Conservation (phyloP, 345 rosid species). For the Populus simonii region DNA sequence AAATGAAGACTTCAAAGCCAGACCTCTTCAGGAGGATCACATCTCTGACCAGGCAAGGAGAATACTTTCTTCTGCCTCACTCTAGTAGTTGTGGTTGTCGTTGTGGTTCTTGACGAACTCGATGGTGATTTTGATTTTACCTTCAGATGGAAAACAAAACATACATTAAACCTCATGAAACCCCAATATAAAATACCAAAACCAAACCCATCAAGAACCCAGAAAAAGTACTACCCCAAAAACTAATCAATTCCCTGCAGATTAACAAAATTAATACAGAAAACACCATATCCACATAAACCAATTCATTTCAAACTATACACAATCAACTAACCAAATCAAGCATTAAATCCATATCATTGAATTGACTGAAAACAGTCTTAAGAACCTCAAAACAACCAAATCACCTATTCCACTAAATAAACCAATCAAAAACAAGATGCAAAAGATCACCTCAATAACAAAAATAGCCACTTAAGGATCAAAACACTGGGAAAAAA, state of each 20-base stretch:
- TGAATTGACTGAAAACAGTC: background rate
- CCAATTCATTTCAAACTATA: background rate
- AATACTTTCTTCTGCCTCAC: conserved; percentile 86
- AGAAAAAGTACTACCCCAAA: background rate
- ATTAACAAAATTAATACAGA: background rate
- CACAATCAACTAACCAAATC: background rate
- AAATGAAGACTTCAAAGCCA: conserved; percentile 6
- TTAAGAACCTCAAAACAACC: background rate
- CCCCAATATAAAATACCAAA: background rate
- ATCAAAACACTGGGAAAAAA: background rate
- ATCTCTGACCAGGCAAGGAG: conserved; percentile 79
- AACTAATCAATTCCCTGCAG: conserved; percentile 10
- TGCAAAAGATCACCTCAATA: background rate
- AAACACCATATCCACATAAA: conserved; percentile 5
- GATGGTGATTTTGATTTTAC: conserved; percentile 47
- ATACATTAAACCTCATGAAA: conserved; percentile 19
- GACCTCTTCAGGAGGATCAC: conserved; percentile 93
- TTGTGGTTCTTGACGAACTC: conserved; percentile 48
- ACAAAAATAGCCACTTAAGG: background rate
- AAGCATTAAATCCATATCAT: background rate
- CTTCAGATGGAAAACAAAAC: conserved; percentile 40
- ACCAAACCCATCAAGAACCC: conserved; percentile 11
- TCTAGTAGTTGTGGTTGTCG: conserved; percentile 44
- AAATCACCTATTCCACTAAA: background rate
- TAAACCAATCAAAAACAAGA: background rate